These are phyloP conservation scores for Colletotrichum gigasporum DNA, from an alignment of 2,329 filamentous ascomycete species.

Conservation along the genomic window DNA sequence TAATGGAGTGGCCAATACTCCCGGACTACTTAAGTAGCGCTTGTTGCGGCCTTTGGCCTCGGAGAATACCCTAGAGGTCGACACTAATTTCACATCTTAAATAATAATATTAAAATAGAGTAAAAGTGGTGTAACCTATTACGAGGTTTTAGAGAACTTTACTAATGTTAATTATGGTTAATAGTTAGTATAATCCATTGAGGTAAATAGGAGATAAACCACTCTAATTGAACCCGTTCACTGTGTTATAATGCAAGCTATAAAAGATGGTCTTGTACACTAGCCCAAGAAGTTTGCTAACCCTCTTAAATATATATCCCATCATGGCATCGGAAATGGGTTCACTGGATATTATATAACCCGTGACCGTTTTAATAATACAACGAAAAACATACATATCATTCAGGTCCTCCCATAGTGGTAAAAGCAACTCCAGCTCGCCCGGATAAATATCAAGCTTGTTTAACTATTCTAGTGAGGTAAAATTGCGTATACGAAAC, in stretches of 20 bases:
- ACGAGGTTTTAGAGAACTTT: not conserved
- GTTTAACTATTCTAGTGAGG: not conserved
- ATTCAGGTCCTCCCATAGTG: not conserved
- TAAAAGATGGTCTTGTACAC: not conserved
- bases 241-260: not conserved
- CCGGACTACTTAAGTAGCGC: slow-evolving; percentile 32
- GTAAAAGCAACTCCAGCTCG: not conserved
- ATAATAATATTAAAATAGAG: not conserved
- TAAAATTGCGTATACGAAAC: not conserved
- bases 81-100: not conserved
- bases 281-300: slow-evolving; percentile 10
- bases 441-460: not conserved
- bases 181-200: not conserved
- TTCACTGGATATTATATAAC: slow-evolving; percentile 30
- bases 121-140: not conserved
- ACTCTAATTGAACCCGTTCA: not conserved
- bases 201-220: not conserved
- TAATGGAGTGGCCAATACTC: slow-evolving; percentile 33
- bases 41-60: slow-evolving; percentile 24
- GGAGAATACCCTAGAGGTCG: not conserved
- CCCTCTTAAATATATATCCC: slow-evolving; percentile 25
- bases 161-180: not conserved
- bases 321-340: slow-evolving; percentile 30
- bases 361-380: slow-evolving; percentile 42
- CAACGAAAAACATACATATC: slow-evolving; percentile 5